Evolutionary conservation across 2,329 filamentous ascomycete species (phyloP).

Genomic region (Orbilia javanica): DNA sequence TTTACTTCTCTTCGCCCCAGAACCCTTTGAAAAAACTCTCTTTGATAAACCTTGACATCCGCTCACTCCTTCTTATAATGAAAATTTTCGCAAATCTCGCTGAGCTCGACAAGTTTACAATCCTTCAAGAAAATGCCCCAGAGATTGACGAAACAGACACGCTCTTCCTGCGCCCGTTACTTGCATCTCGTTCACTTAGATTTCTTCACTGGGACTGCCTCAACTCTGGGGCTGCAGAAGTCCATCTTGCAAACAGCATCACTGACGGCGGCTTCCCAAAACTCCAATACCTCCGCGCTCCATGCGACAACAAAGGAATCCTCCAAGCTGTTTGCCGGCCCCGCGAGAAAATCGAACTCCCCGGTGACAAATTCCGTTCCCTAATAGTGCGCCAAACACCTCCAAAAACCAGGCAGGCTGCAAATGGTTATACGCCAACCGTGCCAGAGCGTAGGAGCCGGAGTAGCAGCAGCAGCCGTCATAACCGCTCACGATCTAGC

Average conservation of each 20-base stretch:
- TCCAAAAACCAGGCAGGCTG: slow-evolving; percentile 35
- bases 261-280: slow-evolving; percentile 53
- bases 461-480: slow-evolving; percentile 36
- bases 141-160: slow-evolving; percentile 54
- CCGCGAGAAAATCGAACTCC: slow-evolving; percentile 51
- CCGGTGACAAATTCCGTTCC: slow-evolving; percentile 53
- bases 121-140: slow-evolving; percentile 47
- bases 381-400: slow-evolving; percentile 44
- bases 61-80: slow-evolving; percentile 54
- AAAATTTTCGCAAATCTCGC: slow-evolving; percentile 54
- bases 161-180: slow-evolving; percentile 47
- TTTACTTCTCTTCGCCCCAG: slow-evolving; percentile 51
- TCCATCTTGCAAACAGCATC: slow-evolving; percentile 47
- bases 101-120: slow-evolving; percentile 52
- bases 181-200: slow-evolving; percentile 47
- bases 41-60: slow-evolving; percentile 54
- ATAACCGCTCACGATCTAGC: slow-evolving; percentile 43
- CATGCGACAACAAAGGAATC: slow-evolving; percentile 46
- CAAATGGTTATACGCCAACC: slow-evolving; percentile 5
- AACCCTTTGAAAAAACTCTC: slow-evolving; percentile 53
- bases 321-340: slow-evolving; percentile 52
- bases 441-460: slow-evolving; percentile 27
- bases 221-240: slow-evolving; percentile 45
- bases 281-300: slow-evolving; percentile 51
- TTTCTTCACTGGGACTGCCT: slow-evolving; percentile 58